Conservation (phyloP, 73 alveolate species). For the Tetrahymena borealis region DNA sequence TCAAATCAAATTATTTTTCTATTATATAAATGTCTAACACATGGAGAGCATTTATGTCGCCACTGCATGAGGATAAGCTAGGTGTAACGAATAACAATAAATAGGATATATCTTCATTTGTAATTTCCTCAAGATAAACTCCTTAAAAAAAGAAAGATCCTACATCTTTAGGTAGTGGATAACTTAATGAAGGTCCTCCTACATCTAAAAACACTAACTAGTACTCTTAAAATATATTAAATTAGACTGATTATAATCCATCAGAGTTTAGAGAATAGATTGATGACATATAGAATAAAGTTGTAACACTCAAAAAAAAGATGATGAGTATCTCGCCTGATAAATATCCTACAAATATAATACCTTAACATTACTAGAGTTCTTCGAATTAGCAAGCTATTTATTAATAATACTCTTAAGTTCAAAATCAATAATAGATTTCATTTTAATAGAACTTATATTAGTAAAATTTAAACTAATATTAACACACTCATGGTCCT, state of each 20-base stretch:
- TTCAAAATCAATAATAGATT: not conserved
- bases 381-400: not conserved
- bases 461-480: not conserved
- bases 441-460: not conserved
- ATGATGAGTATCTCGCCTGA: not conserved
- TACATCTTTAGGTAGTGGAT: not conserved
- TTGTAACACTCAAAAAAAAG: not conserved
- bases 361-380: not conserved
- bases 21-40: not conserved
- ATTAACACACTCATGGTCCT: not conserved
- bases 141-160: not conserved
- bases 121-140: not conserved
- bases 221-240: not conserved
- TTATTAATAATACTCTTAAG: not conserved
- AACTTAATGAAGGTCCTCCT: not conserved
- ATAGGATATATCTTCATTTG: not conserved
- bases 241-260: not conserved
- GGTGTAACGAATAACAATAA: not conserved
- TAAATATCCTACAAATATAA: not conserved
- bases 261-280: not conserved
- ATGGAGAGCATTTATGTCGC: constrained; percentile 2
- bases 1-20: no score
- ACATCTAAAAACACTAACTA: not conserved
- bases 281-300: not conserved
- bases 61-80: not conserved